phyloP scores from a whole-genome alignment of 2,329 filamentous ascomycete genomes.

The Hymenoscyphus albidus region DNA sequence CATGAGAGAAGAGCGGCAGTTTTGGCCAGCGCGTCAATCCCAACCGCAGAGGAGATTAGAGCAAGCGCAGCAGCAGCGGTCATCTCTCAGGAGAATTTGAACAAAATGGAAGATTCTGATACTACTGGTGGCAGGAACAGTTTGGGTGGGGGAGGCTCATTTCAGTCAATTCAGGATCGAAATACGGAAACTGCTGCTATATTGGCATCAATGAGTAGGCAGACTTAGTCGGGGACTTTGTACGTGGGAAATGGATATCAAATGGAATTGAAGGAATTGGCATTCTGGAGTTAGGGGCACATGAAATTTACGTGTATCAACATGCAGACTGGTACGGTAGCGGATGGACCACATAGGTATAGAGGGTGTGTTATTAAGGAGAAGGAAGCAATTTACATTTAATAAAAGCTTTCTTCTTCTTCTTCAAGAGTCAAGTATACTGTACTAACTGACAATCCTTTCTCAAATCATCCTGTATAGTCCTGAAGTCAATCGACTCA shows the following conservation, averaged over 20 bases:
- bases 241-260: neutral
- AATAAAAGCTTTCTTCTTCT: too few relatives aligned
- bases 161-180: conserved; percentile 19
- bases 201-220: conserved; percentile 25
- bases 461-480: too few relatives aligned
- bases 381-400: neutral
- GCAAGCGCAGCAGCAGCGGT: conserved; percentile 13
- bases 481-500: too few relatives aligned
- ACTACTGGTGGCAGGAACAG: too few relatives aligned
- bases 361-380: neutral
- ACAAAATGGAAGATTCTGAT: too few relatives aligned
- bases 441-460: too few relatives aligned
- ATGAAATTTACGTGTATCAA: neutral
- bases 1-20: conserved; percentile 55
- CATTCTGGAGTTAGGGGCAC: neutral
- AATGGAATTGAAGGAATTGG: neutral
- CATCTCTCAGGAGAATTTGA: too few relatives aligned
- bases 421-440: too few relatives aligned
- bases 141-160: too few relatives aligned
- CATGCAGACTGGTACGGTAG: neutral
- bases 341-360: neutral
- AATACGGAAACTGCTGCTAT: conserved; percentile 28
- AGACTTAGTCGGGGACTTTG: conserved; percentile 17
- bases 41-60: conserved; percentile 24
- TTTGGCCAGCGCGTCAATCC: conserved; percentile 42